These are phyloP conservation scores for Colletotrichum lindemuthianum DNA, from an alignment of 2,329 filamentous ascomycete genomes.

Conservation along the genomic window DNA sequence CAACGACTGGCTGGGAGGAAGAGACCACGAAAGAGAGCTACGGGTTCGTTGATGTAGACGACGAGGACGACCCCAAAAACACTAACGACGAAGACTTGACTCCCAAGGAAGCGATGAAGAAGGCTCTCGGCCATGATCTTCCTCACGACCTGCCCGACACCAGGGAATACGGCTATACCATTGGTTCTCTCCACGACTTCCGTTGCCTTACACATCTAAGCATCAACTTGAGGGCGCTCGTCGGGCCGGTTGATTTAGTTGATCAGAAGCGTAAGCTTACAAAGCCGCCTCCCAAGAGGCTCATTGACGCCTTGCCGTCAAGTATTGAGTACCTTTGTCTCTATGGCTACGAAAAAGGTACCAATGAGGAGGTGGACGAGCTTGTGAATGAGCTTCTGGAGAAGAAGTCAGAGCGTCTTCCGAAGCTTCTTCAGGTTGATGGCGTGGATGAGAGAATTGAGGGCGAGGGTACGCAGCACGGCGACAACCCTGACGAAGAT, in stretches of 20 bases:
- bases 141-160: constrained; percentile 8
- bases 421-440: constrained; percentile 7
- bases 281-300: neutral
- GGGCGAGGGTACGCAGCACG: neutral
- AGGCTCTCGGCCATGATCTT: neutral
- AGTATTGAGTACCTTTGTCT: constrained; percentile 30
- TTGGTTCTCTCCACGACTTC: constrained; percentile 28
- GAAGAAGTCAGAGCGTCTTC: constrained; percentile 19
- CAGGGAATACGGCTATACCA: constrained; percentile 6
- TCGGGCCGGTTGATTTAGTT: neutral
- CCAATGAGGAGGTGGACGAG: constrained; percentile 13
- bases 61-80: neutral
- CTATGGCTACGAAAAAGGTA: constrained; percentile 27
- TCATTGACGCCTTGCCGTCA: constrained; percentile 25
- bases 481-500: neutral
- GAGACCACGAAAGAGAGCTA: neutral
- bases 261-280: neutral
- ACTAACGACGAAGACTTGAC: neutral
- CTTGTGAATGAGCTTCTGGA: constrained; percentile 20
- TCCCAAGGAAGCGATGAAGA: neutral
- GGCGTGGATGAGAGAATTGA: neutral
- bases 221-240: neutral
- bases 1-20: neutral
- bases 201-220: constrained; percentile 21
- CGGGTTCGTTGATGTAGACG: neutral